Conservation (phyloP, 805 yeast species). For the Nakazawaea sp. region DNA sequence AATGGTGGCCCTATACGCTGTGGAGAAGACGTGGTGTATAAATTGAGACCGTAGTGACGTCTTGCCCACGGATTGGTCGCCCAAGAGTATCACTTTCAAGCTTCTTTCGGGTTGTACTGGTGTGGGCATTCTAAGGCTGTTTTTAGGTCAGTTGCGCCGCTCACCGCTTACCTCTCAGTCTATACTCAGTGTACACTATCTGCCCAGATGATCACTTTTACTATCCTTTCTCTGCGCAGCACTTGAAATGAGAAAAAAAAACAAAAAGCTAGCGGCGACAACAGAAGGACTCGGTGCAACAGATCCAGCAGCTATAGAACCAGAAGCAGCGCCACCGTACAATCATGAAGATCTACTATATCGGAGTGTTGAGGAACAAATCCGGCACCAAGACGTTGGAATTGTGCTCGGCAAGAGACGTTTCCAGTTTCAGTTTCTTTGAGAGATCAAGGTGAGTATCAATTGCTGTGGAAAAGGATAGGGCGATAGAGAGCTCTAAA, state of each 20-base stretch:
- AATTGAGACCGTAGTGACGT: constrained; percentile 50
- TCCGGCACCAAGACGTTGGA: constrained; percentile 62
- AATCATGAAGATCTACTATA: constrained; percentile 82
- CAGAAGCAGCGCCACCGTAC: neutral
- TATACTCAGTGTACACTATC: neutral
- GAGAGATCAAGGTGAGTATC: constrained; percentile 54
- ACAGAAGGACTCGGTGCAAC: neutral
- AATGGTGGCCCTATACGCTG: constrained; percentile 51
- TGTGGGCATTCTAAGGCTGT: neutral
- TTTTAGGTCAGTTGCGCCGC: no score
- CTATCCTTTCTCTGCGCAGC: no score
- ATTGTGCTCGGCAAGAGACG: constrained; percentile 72
- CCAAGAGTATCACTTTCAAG: constrained; percentile 46
- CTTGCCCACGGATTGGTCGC: constrained; percentile 56
- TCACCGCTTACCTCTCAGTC: neutral
- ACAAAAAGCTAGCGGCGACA: neutral
- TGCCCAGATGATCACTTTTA: no score
- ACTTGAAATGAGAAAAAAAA: neutral
- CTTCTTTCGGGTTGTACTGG: neutral
- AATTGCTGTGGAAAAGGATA: no score
- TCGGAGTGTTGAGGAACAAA: constrained; percentile 71
- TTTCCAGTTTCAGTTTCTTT: constrained; percentile 82
- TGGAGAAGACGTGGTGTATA: constrained; percentile 46
- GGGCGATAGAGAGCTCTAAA: no score
- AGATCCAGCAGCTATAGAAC: no score